Base-by-base conservation (phyloP, 495 filamentous ascomycete genomes). In the Penicillium ochrochloron region DNA sequence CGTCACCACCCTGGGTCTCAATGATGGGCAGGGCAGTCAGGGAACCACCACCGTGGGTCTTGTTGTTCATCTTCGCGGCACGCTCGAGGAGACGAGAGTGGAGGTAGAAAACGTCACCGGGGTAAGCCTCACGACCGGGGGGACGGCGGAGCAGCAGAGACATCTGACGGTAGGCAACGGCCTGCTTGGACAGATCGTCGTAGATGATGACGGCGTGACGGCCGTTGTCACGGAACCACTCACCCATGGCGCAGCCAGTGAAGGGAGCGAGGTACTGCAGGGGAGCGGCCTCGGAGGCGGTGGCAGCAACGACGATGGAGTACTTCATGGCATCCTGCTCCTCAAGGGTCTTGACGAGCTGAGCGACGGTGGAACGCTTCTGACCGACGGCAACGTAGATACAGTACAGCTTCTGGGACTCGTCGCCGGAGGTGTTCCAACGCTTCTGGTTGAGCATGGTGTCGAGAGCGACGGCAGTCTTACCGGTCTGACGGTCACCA, bases 291-390 rank as follows among this genome's bases (percentile, higher is more conserved):
- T 99, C 95, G 52, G 95, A 99, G 73, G 95, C 95, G 68, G 96
- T 99, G 72, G 95, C 95, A 74, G 95, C 95, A 69, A 98, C 92
- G 69, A 99, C 79, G 66, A 97, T 88, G 66, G 86, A 90, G 90
- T 99, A 99, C 85, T 98, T 97, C 94, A 99, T 96, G 76, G 96
- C 91, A 70, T 98, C 93, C 80, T 99, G 97, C 89, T 99, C 94
- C 86, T 98, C 96, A 65, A 99, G 91, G 66, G 95, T 98, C 88
- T 98, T 92, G 84, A 99, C 95, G 74, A 99, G 88, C 87, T 99
- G 95, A 73, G 95, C 95, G 71, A 99, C 94, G 65, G 95, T 99
- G 67, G 95, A 99, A 83, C 95, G 93, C 88, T 99, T 99, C 88
- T 99, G 95, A 73, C 95, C 95, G 74, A 99, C 88, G 76, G 95